Evolutionary conservation across 352 stramenopile species (phyloP).

Genomic region (Plasmopara viticola): DNA sequence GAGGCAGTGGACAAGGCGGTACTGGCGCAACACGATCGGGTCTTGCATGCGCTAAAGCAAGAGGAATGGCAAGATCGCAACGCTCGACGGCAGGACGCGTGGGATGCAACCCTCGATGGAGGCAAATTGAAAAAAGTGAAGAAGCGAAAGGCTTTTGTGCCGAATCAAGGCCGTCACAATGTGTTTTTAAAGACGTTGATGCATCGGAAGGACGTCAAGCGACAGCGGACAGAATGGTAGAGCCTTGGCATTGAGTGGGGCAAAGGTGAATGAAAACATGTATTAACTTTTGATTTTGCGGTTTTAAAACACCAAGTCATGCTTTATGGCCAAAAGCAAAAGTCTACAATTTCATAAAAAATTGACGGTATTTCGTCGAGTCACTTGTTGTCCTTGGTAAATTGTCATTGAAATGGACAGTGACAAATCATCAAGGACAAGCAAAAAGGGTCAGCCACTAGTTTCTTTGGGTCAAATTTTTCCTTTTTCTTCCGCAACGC

Average conservation of each 20-base stretch:
- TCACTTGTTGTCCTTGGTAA: no score
- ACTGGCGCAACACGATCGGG: slow-evolving; percentile 52
- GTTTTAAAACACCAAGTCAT: no score
- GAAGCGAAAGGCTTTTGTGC: slow-evolving; percentile 75
- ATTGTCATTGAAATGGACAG: no score
- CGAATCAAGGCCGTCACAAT: slow-evolving; percentile 70
- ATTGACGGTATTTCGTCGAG: no score
- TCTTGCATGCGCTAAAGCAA: slow-evolving; percentile 65
- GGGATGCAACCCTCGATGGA: slow-evolving; percentile 66
- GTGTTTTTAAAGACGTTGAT: slow-evolving; percentile 57
- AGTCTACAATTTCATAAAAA: no score
- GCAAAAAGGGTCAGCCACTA: no score
- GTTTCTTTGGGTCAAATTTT: no score
- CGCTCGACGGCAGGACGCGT: slow-evolving; percentile 58
- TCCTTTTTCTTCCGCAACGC: no score
- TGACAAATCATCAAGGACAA: no score
- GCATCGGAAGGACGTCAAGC: slow-evolving; percentile 49
- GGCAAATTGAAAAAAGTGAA: slow-evolving; percentile 82
- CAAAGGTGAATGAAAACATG: no score
- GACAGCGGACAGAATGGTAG: slow-evolving; percentile 12
- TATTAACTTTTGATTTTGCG: no score
- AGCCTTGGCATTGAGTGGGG: neutral
- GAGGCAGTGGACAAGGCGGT: slow-evolving; percentile 30
- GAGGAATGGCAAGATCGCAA: slow-evolving; percentile 72
- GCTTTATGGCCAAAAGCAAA: no score